Percentiles rank a stretch among this genome's conserved stretches.
Conservation (phyloP, 306 rosid species). For the Malus sylvestris region DNA sequence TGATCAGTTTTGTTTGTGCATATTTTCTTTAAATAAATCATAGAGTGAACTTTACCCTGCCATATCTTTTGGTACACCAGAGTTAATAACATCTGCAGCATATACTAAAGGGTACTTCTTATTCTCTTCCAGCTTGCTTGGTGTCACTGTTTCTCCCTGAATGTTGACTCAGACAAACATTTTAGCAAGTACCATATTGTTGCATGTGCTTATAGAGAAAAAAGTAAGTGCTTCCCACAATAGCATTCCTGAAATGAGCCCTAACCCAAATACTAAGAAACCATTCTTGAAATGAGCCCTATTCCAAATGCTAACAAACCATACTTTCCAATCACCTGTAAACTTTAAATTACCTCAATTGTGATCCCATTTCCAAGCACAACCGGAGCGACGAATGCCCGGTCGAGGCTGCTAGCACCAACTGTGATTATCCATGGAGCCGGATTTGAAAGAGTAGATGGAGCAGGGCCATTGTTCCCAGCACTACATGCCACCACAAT, state of each 20-base stretch:
- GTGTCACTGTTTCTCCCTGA: constrained; percentile 79
- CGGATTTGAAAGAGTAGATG: constrained; percentile 47
- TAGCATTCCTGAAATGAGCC: too few relatives aligned
- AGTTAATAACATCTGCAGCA: constrained; percentile 44
- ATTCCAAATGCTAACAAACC: too few relatives aligned
- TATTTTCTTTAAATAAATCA: background rate
- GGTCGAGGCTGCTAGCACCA: constrained; percentile 73
- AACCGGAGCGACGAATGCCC: constrained; percentile 53
- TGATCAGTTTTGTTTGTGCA: too few relatives aligned
- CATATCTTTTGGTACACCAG: constrained; percentile 16
- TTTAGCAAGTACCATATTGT: background rate
- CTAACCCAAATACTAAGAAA: too few relatives aligned
- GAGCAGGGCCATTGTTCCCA: constrained; percentile 67
- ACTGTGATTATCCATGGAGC: constrained; percentile 94
- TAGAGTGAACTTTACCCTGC: constrained; percentile 32
- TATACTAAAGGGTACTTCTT: constrained; percentile 49
- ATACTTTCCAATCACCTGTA: background rate
- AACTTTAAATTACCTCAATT: constrained; percentile 40
- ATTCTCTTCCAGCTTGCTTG: constrained; percentile 30
- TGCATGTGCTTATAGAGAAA: too few relatives aligned
- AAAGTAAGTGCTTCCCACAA: too few relatives aligned
- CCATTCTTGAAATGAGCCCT: too few relatives aligned
- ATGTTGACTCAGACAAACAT: background rate
- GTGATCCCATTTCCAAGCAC: constrained; percentile 39
- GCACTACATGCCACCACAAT: constrained; percentile 84